phyloP scores from a whole-genome alignment of 1,139 yeast genomes.

The Tardiomyces depauwii region DNA sequence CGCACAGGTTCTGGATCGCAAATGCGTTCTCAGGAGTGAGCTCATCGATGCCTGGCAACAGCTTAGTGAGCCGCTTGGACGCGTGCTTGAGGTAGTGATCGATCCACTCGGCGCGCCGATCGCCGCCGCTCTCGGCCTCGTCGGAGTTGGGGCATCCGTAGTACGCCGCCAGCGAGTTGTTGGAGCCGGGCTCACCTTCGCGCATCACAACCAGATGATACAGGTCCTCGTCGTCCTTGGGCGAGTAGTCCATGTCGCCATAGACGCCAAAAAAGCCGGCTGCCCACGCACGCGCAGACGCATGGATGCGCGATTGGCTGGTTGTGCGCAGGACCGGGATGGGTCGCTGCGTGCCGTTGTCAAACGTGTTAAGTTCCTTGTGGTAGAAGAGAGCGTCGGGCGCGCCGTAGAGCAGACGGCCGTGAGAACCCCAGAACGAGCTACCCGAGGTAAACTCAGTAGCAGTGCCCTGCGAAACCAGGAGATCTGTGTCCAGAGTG shows the following conservation, averaged over 20 bases:
- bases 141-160: constrained; percentile 29
- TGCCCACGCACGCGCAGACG: constrained; percentile 34
- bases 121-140: constrained; percentile 16
- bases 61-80: constrained; percentile 30
- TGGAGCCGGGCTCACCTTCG: constrained; percentile 19
- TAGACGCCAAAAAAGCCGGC: constrained; percentile 33
- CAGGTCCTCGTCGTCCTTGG: constrained; percentile 17
- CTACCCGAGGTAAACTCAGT: constrained; percentile 29
- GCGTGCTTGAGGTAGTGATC: constrained; percentile 30
- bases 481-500: constrained; percentile 24
- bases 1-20: constrained; percentile 35
- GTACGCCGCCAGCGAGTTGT: constrained; percentile 34
- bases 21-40: constrained; percentile 30
- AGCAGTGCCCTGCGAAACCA: constrained; percentile 30
- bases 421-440: constrained; percentile 32
- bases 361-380: constrained; percentile 18
- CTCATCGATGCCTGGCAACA: constrained; percentile 32
- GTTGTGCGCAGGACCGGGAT: constrained; percentile 30
- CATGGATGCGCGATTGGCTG: constrained; percentile 28
- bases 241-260: constrained; percentile 22
- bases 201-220: constrained; percentile 25
- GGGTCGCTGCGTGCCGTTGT: constrained; percentile 23
- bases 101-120: constrained; percentile 25
- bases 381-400: constrained; percentile 14
- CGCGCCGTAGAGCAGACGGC: constrained; percentile 23